A percentile compares a stretch with the other conserved stretches of the same genome.
phyloP scores from a whole-genome alignment of 345 rosid genomes.

The Odontarrhena argentea region DNA sequence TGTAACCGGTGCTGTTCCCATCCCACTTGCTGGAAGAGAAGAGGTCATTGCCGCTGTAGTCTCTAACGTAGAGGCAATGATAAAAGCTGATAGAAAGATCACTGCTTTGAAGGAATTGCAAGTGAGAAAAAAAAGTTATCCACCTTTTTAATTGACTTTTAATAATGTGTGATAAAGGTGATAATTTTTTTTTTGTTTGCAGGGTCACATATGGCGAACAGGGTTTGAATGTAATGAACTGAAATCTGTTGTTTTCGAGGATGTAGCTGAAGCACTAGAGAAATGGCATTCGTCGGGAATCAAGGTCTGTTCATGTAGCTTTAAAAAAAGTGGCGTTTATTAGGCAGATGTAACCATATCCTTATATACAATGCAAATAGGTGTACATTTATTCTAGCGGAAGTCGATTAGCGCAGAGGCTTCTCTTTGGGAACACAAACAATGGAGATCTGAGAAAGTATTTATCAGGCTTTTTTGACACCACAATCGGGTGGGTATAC shows the following conservation, averaged over 20 bases:
- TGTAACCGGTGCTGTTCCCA: slow-evolving; percentile 63
- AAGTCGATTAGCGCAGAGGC: slow-evolving; percentile 93
- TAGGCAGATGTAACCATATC: slow-evolving; percentile 9
- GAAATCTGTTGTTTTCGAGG: slow-evolving; percentile 79
- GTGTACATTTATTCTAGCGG: slow-evolving; percentile 97
- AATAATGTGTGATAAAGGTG: slow-evolving; percentile 15
- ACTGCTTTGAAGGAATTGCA: slow-evolving; percentile 94
- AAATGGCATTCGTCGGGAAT: slow-evolving; percentile 83
- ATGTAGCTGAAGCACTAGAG: slow-evolving; percentile 79
- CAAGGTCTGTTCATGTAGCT: slow-evolving; percentile 55
- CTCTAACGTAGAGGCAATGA: slow-evolving; percentile 87
- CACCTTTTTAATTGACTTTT: background rate
- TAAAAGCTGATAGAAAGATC: slow-evolving; percentile 90
- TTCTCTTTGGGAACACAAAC: slow-evolving; percentile 79
- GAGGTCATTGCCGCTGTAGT: slow-evolving; percentile 81
- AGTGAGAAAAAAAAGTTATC: slow-evolving; percentile 44
- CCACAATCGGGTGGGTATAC: slow-evolving; percentile 62
- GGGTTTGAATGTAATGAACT: slow-evolving; percentile 77
- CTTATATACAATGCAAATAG: slow-evolving; percentile 36
- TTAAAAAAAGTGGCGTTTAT: background rate
- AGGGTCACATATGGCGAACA: slow-evolving; percentile 99
- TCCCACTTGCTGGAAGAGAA: slow-evolving; percentile 76
- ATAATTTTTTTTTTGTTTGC: slow-evolving; percentile 15
- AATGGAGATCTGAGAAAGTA: slow-evolving; percentile 84
- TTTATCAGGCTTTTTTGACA: slow-evolving; percentile 83